A percentile compares a stretch with the other conserved stretches of the same genome.
phyloP scores from a whole-genome alignment of 768 basidiomycete genomes.

The Sporobolomyces pararoseus region DNA sequence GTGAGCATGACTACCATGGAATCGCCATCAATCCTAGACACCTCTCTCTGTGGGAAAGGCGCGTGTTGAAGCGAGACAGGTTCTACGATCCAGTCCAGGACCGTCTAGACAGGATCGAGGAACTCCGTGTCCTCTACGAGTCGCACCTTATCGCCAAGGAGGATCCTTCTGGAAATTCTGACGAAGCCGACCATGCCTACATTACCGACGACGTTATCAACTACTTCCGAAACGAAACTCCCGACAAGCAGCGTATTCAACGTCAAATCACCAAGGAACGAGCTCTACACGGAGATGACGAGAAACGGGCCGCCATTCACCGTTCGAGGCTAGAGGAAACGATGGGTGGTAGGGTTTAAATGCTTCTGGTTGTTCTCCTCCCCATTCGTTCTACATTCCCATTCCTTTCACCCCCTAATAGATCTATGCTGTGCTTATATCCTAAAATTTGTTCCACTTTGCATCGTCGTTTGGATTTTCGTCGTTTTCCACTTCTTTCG shows the following conservation, averaged over 20 bases:
- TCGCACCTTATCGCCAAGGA: constrained; percentile 33
- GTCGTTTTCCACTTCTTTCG: too few relatives aligned
- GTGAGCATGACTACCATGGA: constrained; percentile 50
- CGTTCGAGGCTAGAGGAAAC: constrained; percentile 26
- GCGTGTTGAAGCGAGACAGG: constrained; percentile 49
- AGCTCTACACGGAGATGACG: constrained; percentile 14
- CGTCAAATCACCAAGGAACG: constrained; percentile 32
- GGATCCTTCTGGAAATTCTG: neutral
- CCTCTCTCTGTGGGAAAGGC: constrained; percentile 48
- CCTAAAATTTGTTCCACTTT: too few relatives aligned
- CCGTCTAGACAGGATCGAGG: constrained; percentile 48
- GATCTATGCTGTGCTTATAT: too few relatives aligned
- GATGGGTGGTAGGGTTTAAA: constrained; percentile 7
- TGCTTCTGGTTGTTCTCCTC: too few relatives aligned
- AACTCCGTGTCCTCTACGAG: constrained; percentile 49
- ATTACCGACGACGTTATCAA: constrained; percentile 31
- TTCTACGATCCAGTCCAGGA: constrained; percentile 49
- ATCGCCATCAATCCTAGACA: constrained; percentile 52
- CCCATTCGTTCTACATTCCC: too few relatives aligned
- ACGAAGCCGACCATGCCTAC: constrained; percentile 31
- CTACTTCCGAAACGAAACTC: constrained; percentile 34
- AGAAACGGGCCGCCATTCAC: constrained; percentile 10
- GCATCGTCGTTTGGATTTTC: too few relatives aligned
- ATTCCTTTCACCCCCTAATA: too few relatives aligned
- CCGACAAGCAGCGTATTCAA: constrained; percentile 9